phyloP scores from a whole-genome alignment of 768 basidiomycete species.

The Tubosaeta sp. region DNA sequence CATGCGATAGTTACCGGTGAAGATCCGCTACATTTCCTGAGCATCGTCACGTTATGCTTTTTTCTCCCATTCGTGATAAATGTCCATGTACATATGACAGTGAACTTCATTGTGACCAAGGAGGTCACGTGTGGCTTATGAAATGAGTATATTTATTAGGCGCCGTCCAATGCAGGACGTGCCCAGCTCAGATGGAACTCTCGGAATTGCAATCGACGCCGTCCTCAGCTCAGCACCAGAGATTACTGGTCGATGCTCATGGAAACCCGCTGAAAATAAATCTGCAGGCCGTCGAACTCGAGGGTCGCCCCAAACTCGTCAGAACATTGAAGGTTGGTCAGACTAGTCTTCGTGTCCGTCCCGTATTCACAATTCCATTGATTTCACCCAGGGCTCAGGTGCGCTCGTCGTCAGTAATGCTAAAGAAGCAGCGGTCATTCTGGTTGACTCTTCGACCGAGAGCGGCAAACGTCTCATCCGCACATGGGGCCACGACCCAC shows the following conservation, averaged over 20 bases:
- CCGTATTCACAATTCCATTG: constrained; percentile 1
- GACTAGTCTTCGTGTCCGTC: not conserved
- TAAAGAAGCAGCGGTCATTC: constrained; percentile 50
- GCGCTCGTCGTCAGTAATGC: constrained; percentile 50
- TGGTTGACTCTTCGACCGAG: constrained; percentile 52
- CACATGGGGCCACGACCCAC: constrained; percentile 49
- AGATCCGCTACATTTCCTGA: constrained; percentile 32
- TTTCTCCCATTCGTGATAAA: constrained; percentile 33
- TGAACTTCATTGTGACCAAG: not conserved
- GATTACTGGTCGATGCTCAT: constrained; percentile 37
- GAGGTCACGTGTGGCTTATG: constrained; percentile 11
- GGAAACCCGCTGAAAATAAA: constrained; percentile 48
- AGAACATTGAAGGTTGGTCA: constrained; percentile 44
- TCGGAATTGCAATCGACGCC: constrained; percentile 15
- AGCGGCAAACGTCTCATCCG: constrained; percentile 55
- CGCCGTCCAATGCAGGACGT: not conserved
- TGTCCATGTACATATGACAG: constrained; percentile 29
- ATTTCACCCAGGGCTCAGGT: constrained; percentile 46
- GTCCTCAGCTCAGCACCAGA: constrained; percentile 10
- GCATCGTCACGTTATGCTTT: constrained; percentile 43
- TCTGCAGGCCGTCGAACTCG: constrained; percentile 52
- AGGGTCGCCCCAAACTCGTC: constrained; percentile 47
- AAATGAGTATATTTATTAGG: not conserved
- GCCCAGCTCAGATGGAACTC: constrained; percentile 14
- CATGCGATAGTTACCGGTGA: constrained; percentile 62